Evolutionary conservation across 352 stramenopile genomes (phyloP), one percentile per base, ranked within the genome.

Genomic region (Pythium vanterpoolii): DNA sequence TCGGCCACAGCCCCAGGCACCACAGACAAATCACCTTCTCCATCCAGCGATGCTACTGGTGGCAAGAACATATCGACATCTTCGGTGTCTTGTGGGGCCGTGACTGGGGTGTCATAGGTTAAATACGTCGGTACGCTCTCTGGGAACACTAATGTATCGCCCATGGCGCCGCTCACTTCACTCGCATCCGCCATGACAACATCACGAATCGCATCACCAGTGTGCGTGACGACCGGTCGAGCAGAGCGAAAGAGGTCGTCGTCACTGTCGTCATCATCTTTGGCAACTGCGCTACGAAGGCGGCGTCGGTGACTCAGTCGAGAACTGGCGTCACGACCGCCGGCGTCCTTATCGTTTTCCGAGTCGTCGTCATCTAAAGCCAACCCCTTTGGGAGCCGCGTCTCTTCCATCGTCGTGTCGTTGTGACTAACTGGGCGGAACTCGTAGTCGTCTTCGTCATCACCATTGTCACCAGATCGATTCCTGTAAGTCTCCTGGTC

Each of bases 361-460:
- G 50, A 42, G 27, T 61, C 39, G 10, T 69, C 61, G 10, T 65
- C 48, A 40, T 68, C 45, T 10, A 49, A 38, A 6, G 49, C 40
- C 4, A 64, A 27, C 5, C 58, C 57, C 49, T 49, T 60, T 7
- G 60, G 57, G 21, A 67, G 48, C 8, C 66, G 54, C 9, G 48
- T 8, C 38, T 49, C 24, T 13, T 62, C 60, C 14, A 31, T 53
- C 18, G 30, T 53, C 13, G 18, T 34, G 30, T 68, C 60, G 16
- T 38, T 52, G 13, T 19, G n/a, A 13, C 48, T 14, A 19, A 16
- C 14, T 9, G 38, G 45, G 33, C 60, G 26, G 16, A 53, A 66
- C 24, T 69, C 50, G 8, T 60, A 49, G 13, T 73, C 52, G 18
- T 70, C 49, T 2, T 65, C 56, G 26, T 58, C 60, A 16, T 50